phyloP scores from a whole-genome alignment of 257 asterid species.

The Ehretia macrophylla region DNA sequence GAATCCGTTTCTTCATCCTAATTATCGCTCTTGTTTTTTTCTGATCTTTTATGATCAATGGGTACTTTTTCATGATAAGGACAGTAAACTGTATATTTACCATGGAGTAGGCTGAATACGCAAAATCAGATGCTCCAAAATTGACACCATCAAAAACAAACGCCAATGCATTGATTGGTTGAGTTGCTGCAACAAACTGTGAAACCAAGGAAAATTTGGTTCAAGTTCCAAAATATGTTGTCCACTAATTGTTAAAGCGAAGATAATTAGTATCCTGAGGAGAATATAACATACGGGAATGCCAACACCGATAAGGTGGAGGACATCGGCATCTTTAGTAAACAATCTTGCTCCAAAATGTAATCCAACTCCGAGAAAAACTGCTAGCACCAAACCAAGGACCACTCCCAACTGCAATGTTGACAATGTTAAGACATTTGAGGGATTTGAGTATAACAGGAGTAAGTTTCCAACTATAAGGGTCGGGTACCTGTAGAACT shows the following conservation, averaged over 20 bases:
- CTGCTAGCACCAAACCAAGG: constrained; percentile 53
- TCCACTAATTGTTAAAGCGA: background rate
- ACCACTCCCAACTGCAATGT: constrained; percentile 57
- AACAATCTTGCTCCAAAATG: constrained; percentile 60
- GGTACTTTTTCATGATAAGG: background rate
- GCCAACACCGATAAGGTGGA: constrained; percentile 51
- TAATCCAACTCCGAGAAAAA: constrained; percentile 53
- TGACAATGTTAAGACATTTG: background rate
- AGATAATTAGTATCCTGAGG: background rate
- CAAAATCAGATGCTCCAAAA: constrained; percentile 71
- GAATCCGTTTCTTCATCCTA: too few species aligned
- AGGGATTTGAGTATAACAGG: background rate
- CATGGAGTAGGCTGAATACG: constrained; percentile 64
- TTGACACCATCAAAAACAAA: constrained; percentile 76
- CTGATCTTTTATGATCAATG: too few species aligned
- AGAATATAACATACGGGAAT: constrained; percentile 45
- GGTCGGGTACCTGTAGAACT: constrained; percentile 46
- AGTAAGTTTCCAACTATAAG: background rate
- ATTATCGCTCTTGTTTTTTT: too few species aligned
- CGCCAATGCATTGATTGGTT: constrained; percentile 69
- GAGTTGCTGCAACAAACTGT: constrained; percentile 76
- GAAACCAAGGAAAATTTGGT: constrained; percentile 2
- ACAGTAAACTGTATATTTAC: constrained; percentile 17
- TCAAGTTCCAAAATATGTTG: background rate
- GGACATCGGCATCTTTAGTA: constrained; percentile 49